Conservation (phyloP, 2,329 filamentous ascomycete species). For the Beauveria medogensis region DNA sequence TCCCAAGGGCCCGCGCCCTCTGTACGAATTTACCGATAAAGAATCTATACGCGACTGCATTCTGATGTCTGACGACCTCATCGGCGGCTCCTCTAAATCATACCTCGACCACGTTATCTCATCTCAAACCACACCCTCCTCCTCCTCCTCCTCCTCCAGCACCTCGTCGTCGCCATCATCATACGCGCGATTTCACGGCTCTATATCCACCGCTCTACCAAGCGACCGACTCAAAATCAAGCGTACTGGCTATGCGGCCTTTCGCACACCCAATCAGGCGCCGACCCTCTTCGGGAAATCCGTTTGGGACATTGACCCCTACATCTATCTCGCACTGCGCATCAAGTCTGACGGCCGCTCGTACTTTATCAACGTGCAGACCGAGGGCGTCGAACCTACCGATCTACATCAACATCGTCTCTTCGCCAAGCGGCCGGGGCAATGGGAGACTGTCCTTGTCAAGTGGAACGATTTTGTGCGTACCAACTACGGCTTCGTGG, state of each 20-base stretch:
- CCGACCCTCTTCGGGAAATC: constrained; percentile 78
- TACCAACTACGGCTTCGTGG: constrained; percentile 84
- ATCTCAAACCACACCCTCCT: constrained; percentile 11
- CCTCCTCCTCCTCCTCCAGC: constrained; percentile 12
- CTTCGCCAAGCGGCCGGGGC: constrained; percentile 66
- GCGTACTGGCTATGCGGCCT: constrained; percentile 81
- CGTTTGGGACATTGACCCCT: constrained; percentile 85
- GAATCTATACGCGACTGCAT: constrained; percentile 50
- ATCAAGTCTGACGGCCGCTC: constrained; percentile 85
- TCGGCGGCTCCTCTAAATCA: constrained; percentile 76
- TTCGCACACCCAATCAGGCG: constrained; percentile 70
- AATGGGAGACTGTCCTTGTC: constrained; percentile 94
- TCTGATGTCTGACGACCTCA: constrained; percentile 77
- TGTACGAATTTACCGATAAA: constrained; percentile 54
- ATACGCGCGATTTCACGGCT: constrained; percentile 78
- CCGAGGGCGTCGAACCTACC: constrained; percentile 86
- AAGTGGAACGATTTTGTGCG: constrained; percentile 89
- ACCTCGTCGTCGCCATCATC: constrained; percentile 17
- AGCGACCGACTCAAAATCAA: constrained; percentile 64
- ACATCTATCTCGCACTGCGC: constrained; percentile 77
- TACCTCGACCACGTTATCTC: constrained; percentile 56
- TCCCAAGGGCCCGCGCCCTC: constrained; percentile 53
- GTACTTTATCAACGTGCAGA: constrained; percentile 94
- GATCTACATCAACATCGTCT: constrained; percentile 93
- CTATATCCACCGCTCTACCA: constrained; percentile 80